Base-by-base conservation (phyloP, 1,284 basidiomycete species). In the Rhodotorula sp. region DNA sequence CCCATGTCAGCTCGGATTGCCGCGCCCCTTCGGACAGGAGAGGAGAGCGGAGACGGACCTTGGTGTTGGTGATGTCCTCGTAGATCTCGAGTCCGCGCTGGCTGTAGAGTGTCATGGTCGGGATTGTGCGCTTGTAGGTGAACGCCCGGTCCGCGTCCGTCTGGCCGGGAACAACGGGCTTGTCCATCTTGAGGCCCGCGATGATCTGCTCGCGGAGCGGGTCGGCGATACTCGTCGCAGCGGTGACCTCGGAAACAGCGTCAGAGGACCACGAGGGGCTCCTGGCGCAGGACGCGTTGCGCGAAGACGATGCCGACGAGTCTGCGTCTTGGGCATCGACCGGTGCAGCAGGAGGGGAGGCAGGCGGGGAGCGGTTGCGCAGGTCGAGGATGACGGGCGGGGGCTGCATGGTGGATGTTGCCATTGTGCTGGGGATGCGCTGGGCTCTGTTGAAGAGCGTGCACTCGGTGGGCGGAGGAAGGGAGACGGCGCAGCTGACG, bases 81-180 rank as follows among this genome's bases (percentile, higher is more conserved):
- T 79, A 79, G 66, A 79, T 77, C 22, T 71, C 64, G 25, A 79
- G 66, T 1, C 78, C 78, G 21, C 34, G 54, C 41, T 73, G 65
- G n/a, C 53, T 64, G 64, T 76, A 76, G 27, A 76, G 44, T 2
- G 50, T 50, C 68, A 72, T 66, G 8, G 75, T 76, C 27, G 70
- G 64, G 29, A 76, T 64, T 25, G 41, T 64, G 27, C 67, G 57
- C 13, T 10, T 50, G 67, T 61, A 74, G 9, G 46, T 50, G 56
- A 63, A 69, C 64, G 27, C 1, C 29, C 51, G 59, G 27, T 69
- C 71, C 15, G 9, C 57, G 27, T 60, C 48, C 4, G 64, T 64
- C 53, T 56, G 7, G n/a, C 71, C 71, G 4, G 71, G 67, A 0
- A 64, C 51, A 21, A 53, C 61, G 19, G 22, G 27, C 22, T 19